Conservation (phyloP, 2,329 filamentous ascomycete species). For the Dactylonectria macrodidyma region DNA sequence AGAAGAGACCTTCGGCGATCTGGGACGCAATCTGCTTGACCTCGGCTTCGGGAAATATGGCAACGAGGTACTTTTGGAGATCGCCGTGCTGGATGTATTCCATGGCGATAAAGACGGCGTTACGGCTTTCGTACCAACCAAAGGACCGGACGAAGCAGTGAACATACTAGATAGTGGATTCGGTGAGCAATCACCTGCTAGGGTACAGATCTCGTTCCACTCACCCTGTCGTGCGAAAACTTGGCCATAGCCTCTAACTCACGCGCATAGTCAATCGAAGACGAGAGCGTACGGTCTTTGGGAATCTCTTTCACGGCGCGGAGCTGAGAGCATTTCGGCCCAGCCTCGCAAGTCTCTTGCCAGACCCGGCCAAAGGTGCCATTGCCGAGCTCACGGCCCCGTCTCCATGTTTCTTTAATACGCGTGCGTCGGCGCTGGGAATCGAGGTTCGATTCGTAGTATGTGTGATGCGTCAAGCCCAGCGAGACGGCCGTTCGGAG, state of each 20-base stretch:
- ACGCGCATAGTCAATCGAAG: background rate
- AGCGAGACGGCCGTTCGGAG: background rate
- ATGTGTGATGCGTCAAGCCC: background rate
- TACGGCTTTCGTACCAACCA: slow-evolving; percentile 15
- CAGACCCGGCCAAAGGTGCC: slow-evolving; percentile 4
- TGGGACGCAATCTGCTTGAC: background rate
- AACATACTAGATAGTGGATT: background rate
- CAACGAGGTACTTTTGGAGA: slow-evolving; percentile 1
- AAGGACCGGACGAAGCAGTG: slow-evolving; percentile 6
- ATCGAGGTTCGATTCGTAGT: background rate
- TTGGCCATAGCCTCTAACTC: slow-evolving; percentile 6
- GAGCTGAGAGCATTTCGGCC: background rate
- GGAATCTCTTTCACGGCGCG: slow-evolving; percentile 1
- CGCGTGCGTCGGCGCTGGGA: background rate
- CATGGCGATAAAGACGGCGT: slow-evolving; percentile 17
- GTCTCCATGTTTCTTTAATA: background rate
- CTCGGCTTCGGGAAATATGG: background rate
- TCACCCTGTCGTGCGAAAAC: slow-evolving; percentile 1
- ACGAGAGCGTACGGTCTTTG: background rate
- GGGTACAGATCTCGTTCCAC: background rate
- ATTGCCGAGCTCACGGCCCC: background rate
- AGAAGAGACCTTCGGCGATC: background rate
- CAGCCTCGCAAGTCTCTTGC: background rate
- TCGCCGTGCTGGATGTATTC: slow-evolving; percentile 7
- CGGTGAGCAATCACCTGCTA: background rate